Conservation (phyloP, 345 rosid genomes). For the Hibiscus tridactylites region DNA sequence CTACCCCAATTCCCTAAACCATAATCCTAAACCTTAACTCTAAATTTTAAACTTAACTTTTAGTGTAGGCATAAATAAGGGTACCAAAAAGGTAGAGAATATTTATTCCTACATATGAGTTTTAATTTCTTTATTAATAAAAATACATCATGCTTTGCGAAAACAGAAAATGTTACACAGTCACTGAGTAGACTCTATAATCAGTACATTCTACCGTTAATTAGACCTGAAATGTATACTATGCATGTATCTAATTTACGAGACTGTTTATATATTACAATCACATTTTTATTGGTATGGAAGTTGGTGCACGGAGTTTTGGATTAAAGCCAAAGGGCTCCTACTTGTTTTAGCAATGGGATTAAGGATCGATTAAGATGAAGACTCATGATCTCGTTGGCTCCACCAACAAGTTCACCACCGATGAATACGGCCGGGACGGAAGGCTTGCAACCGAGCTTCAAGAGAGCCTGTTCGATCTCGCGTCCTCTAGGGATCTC, state of each 20-base stretch:
- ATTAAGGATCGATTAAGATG: slow-evolving; percentile 39
- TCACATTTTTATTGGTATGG: too few species aligned
- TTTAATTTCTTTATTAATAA: too few species aligned
- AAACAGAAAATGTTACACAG: neutral
- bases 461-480: slow-evolving; percentile 65
- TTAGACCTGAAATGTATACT: neutral
- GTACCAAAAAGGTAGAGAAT: too few species aligned
- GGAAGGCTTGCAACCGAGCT: slow-evolving; percentile 71
- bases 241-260: neutral
- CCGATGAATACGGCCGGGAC: slow-evolving; percentile 88
- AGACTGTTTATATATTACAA: neutral
- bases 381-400: slow-evolving; percentile 79
- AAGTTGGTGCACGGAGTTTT: neutral
- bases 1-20: too few species aligned
- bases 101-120: too few species aligned
- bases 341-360: slow-evolving; percentile 64
- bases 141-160: too few species aligned
- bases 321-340: slow-evolving; percentile 73
- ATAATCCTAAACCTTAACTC: too few species aligned
- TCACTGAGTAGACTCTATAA: neutral
- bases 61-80: too few species aligned
- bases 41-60: too few species aligned
- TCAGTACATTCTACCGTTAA: neutral
- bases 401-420: slow-evolving; percentile 76
- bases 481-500: slow-evolving; percentile 57